Evolutionary conservation across 805 yeast genomes (phyloP).

Genomic region (Candida khao-thaluensis): DNA sequence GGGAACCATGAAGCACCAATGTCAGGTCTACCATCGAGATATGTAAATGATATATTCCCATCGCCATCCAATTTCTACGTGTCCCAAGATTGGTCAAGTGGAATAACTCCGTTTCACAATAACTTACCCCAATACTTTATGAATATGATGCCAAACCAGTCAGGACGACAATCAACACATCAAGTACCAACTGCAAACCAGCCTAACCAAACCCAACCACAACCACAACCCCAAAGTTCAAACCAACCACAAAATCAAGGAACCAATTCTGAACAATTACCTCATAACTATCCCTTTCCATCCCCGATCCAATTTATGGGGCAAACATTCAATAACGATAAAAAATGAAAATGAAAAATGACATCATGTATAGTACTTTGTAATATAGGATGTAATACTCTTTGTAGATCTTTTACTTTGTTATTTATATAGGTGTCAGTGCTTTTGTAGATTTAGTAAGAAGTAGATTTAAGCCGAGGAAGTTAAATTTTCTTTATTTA

Average conservation of each 20-base stretch:
- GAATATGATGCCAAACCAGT: conserved; percentile 21
- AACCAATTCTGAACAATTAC: conserved; percentile 1
- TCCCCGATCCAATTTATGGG: conserved; percentile 34
- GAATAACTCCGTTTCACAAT: conserved; percentile 38
- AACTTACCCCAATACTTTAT: conserved; percentile 38
- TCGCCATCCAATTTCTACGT: conserved; percentile 78
- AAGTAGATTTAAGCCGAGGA: too few species aligned
- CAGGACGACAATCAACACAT: conserved; percentile 7
- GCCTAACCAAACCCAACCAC: conserved; percentile 1
- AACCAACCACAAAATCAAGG: conserved; percentile 11
- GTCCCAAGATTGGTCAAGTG: conserved; percentile 45
- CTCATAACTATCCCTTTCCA: conserved; percentile 12
- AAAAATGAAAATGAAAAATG: conserved; percentile 1
- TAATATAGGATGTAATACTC: neutral
- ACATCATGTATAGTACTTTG: conserved; percentile 3
- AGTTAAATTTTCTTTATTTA: too few species aligned
- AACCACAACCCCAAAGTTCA: conserved; percentile 1
- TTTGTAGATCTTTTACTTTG: neutral
- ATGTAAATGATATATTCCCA: conserved; percentile 70
- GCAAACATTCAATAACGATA: conserved; percentile 21
- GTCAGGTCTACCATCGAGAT: conserved; percentile 68
- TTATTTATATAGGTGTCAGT: neutral
- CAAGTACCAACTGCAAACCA: neutral
- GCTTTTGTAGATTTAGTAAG: too few species aligned
- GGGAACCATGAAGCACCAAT: conserved; percentile 55